A percentile compares a stretch with the other conserved stretches of the same genome.
These are phyloP conservation scores for Coriolopsis trogii DNA, from an alignment of 1,284 basidiomycete species.

Conservation along the genomic window DNA sequence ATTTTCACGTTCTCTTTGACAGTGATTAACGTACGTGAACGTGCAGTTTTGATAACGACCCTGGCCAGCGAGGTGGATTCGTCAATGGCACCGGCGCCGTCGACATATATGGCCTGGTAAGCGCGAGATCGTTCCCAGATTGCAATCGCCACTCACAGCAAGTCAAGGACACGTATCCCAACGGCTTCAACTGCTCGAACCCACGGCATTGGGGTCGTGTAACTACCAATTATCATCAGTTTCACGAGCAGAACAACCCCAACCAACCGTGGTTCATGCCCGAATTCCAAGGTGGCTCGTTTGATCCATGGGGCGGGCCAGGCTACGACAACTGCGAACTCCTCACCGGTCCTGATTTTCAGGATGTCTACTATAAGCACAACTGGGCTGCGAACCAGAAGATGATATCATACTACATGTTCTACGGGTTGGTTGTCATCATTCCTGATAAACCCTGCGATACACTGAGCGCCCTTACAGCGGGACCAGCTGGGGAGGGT, in stretches of 20 bases:
- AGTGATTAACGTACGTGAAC: neutral
- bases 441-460: too few relatives aligned
- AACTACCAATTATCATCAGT: conserved; percentile 56
- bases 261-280: conserved; percentile 69
- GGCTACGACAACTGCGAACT: conserved; percentile 54
- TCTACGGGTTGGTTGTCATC: conserved; percentile 67
- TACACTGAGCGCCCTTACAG: conserved; percentile 38
- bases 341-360: conserved; percentile 71
- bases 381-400: conserved; percentile 80
- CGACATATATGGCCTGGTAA: conserved; percentile 54
- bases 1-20: too few relatives aligned
- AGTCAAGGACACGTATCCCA: conserved; percentile 76
- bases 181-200: conserved; percentile 74
- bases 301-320: conserved; percentile 75
- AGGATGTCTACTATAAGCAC: conserved; percentile 74
- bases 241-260: conserved; percentile 59
- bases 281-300: conserved; percentile 59
- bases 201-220: conserved; percentile 63
- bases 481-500: conserved; percentile 78
- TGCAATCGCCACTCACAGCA: too few relatives aligned
- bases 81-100: conserved; percentile 68
- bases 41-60: conserved; percentile 68
- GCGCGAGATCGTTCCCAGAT: too few relatives aligned
- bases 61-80: conserved; percentile 60
- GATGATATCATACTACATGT: conserved; percentile 79